A percentile compares a stretch with the other conserved stretches of the same genome.
These are phyloP conservation scores for Cynara cardunculus DNA, from an alignment of 129 eudicot species.

Conservation along the genomic window DNA sequence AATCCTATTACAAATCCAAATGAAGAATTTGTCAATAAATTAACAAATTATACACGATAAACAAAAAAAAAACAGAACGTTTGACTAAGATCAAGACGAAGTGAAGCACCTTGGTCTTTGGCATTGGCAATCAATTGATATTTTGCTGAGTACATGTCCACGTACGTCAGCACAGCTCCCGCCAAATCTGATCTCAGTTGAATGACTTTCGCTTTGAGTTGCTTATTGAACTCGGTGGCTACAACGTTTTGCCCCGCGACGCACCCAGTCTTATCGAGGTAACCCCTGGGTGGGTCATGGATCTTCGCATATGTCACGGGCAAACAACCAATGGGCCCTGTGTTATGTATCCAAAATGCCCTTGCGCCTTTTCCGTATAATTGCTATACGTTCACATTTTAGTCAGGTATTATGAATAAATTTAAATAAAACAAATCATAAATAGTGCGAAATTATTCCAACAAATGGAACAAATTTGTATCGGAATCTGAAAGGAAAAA, in stretches of 20 bases:
- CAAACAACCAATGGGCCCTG: slow-evolving; percentile 85
- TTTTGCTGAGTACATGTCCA: slow-evolving; percentile 67
- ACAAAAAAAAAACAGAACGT: not conserved
- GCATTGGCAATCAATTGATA: slow-evolving; percentile 49
- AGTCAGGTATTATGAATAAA: not conserved
- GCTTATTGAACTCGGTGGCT: slow-evolving; percentile 59
- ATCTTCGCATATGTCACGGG: slow-evolving; percentile 37
- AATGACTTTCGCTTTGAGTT: slow-evolving; percentile 47
- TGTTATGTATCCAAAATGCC: slow-evolving; percentile 84
- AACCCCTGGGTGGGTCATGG: slow-evolving; percentile 39
- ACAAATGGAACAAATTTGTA: not conserved
- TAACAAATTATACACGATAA: not conserved
- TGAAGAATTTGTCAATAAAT: not conserved
- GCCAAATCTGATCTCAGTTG: slow-evolving; percentile 53
- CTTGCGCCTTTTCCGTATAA: slow-evolving; percentile 62
- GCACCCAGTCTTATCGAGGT: slow-evolving; percentile 61
- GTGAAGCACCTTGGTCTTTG: slow-evolving; percentile 53
- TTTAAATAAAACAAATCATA: not conserved
- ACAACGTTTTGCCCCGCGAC: slow-evolving; percentile 41
- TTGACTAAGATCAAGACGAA: not conserved
- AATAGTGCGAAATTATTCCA: too few species aligned
- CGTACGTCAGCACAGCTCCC: slow-evolving; percentile 54
- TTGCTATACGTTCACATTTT: slow-evolving; percentile 27
- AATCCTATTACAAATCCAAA: slow-evolving; percentile 41
- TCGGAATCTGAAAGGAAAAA: not conserved